Percentiles rank a stretch among this genome's conserved stretches.
These are phyloP conservation scores for Paramecium sonneborni DNA, from an alignment of 73 alveolate species.

Conservation along the genomic window DNA sequence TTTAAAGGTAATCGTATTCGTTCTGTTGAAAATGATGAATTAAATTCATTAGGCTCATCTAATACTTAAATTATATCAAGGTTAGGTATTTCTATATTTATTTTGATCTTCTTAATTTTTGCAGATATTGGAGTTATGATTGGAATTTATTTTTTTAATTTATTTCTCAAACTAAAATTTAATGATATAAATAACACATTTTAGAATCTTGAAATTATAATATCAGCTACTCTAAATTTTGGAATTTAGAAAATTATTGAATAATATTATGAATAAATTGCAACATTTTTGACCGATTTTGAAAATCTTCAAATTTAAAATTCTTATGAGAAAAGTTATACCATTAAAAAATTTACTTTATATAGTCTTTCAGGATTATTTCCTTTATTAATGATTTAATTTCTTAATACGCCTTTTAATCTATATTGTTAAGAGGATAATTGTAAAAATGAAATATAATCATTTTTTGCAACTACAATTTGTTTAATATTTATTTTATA, in stretches of 20 bases:
- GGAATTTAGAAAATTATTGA: not conserved
- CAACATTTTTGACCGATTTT: constrained; percentile 14
- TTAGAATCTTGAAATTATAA: not conserved
- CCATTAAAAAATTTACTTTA: not conserved
- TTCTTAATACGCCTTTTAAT: not conserved
- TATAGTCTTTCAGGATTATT: not conserved
- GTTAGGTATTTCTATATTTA: not conserved
- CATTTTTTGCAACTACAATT: not conserved
- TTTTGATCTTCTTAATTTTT: not conserved
- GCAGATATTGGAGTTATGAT: not conserved
- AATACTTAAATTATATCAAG: not conserved
- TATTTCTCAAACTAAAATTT: not conserved
- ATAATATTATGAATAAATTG: not conserved
- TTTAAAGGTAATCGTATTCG: not conserved
- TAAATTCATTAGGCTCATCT: not conserved
- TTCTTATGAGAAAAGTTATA: not conserved
- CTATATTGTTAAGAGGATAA: not conserved
- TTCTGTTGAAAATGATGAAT: not conserved
- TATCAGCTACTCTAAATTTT: constrained; percentile 4
- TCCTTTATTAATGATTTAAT: not conserved
- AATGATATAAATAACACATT: not conserved
- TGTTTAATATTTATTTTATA: not conserved
- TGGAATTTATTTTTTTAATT: not conserved
- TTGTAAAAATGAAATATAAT: not conserved
- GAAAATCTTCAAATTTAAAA: not conserved